These are phyloP conservation scores for Raffaelea albimanens DNA, from an alignment of 2,329 filamentous ascomycete species.

Conservation along the genomic window DNA sequence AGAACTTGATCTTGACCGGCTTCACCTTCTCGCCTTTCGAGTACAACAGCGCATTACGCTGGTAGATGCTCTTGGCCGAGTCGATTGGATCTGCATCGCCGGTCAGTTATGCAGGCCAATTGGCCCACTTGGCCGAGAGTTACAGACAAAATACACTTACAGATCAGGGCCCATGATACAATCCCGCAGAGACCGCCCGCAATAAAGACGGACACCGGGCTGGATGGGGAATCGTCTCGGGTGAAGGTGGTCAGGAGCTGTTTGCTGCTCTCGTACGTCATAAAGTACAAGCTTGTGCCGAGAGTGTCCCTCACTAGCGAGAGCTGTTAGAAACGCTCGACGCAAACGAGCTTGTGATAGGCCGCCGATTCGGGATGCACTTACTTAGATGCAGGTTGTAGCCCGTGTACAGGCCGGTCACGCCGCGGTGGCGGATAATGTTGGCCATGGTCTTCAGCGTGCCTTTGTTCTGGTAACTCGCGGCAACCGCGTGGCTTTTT, in stretches of 20 bases:
- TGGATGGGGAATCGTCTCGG: constrained; percentile 63
- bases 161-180: constrained; percentile 70
- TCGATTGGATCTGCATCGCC: constrained; percentile 58
- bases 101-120: not conserved
- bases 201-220: constrained; percentile 66
- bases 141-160: constrained; percentile 33
- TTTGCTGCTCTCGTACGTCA: constrained; percentile 81
- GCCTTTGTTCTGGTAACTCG: constrained; percentile 69
- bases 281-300: constrained; percentile 79
- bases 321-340: not conserved
- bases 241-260: constrained; percentile 68
- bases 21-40: constrained; percentile 55
- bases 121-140: not conserved
- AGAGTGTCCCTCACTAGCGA: constrained; percentile 66
- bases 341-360: not conserved
- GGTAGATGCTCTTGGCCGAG: constrained; percentile 77
- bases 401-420: constrained; percentile 68
- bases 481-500: constrained; percentile 49
- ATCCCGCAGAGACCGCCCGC: constrained; percentile 76
- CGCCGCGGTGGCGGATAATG: constrained; percentile 65
- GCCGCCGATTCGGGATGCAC: no score
- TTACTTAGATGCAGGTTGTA: constrained; percentile 67
- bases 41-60: constrained; percentile 67
- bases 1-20: constrained; percentile 67
- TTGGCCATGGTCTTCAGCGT: constrained; percentile 68